Evolutionary conservation across 495 filamentous ascomycete species (phyloP).

Genomic region (Lasiosphaeria ovina): DNA sequence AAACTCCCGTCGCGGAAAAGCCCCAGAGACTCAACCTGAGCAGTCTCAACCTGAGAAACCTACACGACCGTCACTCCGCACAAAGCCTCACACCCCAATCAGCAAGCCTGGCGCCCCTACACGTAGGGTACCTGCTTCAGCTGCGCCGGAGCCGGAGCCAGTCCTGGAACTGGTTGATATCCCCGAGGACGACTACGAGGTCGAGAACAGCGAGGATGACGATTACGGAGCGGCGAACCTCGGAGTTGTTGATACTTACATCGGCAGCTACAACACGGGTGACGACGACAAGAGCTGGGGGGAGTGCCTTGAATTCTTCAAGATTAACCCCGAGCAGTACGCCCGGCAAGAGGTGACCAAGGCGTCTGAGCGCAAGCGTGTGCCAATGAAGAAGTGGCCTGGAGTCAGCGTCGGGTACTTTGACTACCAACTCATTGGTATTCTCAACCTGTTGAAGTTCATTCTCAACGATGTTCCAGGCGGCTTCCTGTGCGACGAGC

Average conservation of each 20-base stretch:
- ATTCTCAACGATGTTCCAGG: constrained; percentile 19
- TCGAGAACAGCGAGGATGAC: constrained; percentile 15
- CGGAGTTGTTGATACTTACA: constrained; percentile 21
- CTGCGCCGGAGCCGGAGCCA: not conserved
- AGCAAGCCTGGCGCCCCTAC: too few relatives aligned
- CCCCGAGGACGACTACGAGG: not conserved
- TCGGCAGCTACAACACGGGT: constrained; percentile 27
- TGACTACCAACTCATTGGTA: constrained; percentile 31
- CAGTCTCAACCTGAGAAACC: too few relatives aligned
- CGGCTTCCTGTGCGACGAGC: constrained; percentile 27
- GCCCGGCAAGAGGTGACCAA: not conserved
- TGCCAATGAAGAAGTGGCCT: constrained; percentile 24
- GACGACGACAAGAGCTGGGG: constrained; percentile 14
- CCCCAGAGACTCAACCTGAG: too few relatives aligned
- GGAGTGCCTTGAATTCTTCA: constrained; percentile 22
- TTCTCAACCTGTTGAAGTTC: constrained; percentile 21
- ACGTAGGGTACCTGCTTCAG: not conserved
- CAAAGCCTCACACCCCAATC: too few relatives aligned
- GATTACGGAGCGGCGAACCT: constrained; percentile 20
- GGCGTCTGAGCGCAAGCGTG: constrained; percentile 11
- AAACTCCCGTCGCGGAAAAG: too few relatives aligned
- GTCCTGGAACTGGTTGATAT: not conserved
- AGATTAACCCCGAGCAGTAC: constrained; percentile 16
- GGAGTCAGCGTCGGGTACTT: constrained; percentile 26
- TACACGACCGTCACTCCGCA: too few relatives aligned